Percentiles rank a stretch among this genome's conserved stretches.
phyloP scores from a whole-genome alignment of 768 basidiomycete species.

The Russula virescens region DNA sequence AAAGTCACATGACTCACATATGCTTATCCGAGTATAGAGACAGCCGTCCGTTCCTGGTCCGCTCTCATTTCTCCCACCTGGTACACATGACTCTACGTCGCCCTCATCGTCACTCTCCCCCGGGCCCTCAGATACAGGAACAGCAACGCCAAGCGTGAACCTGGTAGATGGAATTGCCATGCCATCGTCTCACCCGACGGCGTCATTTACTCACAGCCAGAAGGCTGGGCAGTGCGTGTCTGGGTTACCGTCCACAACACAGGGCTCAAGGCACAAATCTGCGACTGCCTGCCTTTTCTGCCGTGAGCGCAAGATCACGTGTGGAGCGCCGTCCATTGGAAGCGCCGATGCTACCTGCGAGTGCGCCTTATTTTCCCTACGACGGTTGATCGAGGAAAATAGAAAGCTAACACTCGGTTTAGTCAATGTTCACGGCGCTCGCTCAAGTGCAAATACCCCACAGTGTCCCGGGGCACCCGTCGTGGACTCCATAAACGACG shows the following conservation, averaged over 20 bases:
- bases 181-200: neutral
- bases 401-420: neutral
- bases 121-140: slow-evolving; percentile 15
- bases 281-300: slow-evolving; percentile 38
- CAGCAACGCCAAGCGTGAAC: slow-evolving; percentile 14
- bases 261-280: slow-evolving; percentile 21
- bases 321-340: slow-evolving; percentile 26
- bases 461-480: slow-evolving; percentile 23
- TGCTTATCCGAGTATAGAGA: slow-evolving; percentile 7
- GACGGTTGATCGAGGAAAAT: neutral
- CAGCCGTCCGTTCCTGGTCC: slow-evolving; percentile 9
- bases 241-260: slow-evolving; percentile 17
- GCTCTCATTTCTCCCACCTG: slow-evolving; percentile 6
- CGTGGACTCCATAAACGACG: slow-evolving; percentile 25
- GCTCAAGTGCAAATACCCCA: slow-evolving; percentile 25
- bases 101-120: slow-evolving; percentile 13
- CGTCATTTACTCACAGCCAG: slow-evolving; percentile 5
- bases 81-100: slow-evolving; percentile 1
- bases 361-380: slow-evolving; percentile 10
- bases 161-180: neutral
- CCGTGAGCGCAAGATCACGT: slow-evolving; percentile 40
- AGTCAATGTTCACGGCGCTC: slow-evolving; percentile 24
- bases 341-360: slow-evolving; percentile 24
- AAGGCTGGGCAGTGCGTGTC: slow-evolving; percentile 20
- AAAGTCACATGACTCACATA: slow-evolving; percentile 6